Base-by-base conservation (phyloP, 2,329 filamentous ascomycete species). In the Penicillium frequentans region DNA sequence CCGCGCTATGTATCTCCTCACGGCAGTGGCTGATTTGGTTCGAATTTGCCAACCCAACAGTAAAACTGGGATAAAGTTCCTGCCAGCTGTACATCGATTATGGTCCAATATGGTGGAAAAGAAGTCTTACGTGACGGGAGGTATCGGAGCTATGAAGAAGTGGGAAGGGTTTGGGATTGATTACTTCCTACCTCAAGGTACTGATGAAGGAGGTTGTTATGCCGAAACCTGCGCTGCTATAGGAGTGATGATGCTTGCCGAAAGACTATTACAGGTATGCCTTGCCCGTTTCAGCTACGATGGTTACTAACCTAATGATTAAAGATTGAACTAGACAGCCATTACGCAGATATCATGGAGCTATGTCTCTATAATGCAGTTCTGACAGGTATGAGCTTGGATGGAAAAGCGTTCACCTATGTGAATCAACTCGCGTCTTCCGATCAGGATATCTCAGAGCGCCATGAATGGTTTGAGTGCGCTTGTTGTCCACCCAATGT, bases 121-220 rank as follows among this genome's bases (percentile, higher is more conserved):
- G 55, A 87, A 86, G 65, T 84, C 87, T 81, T 88, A 85, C 56
- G 65, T 86, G 16, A 88, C 85, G 0, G 85, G 85, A 1, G 84
- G 84, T 1, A 81, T 87, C 49, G 85, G 85, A 1, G 80, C 76
- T 1, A 78, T 84, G 42, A 76, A 80, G 61, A 81, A 86, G 65
- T 85, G 81, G 81, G 81, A 87, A 68, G 83, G 85, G 3, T 86
- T 87, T 64, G 84, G 83, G 0, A 75, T 80, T 42, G 79, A 84
- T 58, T 85, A 86, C 64, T 84, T 84, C 66, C 73, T 87, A 5
- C 84, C 83, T 1, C 82, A 85, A 43, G 76, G 80, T 1, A 82
- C 81, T 0, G 84, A 86, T 57, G 84, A 86, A 58, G 84, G 84
- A 4, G 85, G 84, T 2, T 86, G 84, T 63, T 87, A 86, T 67